These are phyloP conservation scores for Pleodorina starrii DNA, from an alignment of 139 green algal species.

Conservation along the genomic window DNA sequence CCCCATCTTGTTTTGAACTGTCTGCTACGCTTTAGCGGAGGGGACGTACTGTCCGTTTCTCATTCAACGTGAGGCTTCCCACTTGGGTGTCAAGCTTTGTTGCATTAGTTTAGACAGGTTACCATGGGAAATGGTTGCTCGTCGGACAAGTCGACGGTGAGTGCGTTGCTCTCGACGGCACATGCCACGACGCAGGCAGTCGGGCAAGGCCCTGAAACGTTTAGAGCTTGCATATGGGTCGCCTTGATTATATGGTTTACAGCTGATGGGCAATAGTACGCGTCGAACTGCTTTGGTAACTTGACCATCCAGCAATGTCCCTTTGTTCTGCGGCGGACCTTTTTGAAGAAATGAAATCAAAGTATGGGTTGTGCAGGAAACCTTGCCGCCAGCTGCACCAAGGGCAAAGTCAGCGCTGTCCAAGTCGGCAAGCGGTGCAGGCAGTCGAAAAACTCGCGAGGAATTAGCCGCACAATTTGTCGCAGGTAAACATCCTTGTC, in stretches of 20 bases:
- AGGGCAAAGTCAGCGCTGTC: background rate
- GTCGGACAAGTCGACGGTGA: constrained; percentile 10
- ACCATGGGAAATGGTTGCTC: constrained; percentile 22
- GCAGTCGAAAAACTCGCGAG: background rate
- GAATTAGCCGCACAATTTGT: constrained; percentile 22
- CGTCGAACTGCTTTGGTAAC: background rate
- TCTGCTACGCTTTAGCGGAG: background rate
- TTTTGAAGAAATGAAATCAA: background rate
- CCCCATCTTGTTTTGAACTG: background rate
- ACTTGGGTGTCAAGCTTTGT: background rate
- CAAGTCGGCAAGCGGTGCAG: background rate
- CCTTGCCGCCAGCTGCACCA: background rate
- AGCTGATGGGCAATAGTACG: background rate
- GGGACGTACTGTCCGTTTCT: background rate
- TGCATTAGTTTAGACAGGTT: background rate
- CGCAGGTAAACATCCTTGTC: background rate
- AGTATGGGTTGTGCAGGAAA: background rate
- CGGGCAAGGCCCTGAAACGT: background rate
- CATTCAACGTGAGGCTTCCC: background rate
- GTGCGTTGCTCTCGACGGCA: background rate
- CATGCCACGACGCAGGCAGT: background rate
- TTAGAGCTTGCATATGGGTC: background rate
- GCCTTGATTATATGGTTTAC: background rate
- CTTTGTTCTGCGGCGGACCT: background rate
- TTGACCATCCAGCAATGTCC: background rate